These are phyloP conservation scores for Lagenidium giganteum DNA, from an alignment of 352 stramenopile species.

Conservation along the genomic window DNA sequence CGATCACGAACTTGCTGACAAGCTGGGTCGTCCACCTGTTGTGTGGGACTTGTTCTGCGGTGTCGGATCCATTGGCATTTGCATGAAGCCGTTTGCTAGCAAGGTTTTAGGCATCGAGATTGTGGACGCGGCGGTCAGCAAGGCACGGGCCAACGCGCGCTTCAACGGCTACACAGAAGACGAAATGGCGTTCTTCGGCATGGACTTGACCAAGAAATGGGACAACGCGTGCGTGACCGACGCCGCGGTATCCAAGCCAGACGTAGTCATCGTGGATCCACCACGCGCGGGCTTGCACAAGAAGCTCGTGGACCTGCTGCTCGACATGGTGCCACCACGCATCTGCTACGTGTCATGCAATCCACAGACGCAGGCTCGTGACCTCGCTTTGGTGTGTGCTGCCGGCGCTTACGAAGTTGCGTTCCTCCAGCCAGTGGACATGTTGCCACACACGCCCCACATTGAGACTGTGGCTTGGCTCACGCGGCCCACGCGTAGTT, in stretches of 20 bases:
- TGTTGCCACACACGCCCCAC: slow-evolving; percentile 77
- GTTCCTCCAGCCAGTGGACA: slow-evolving; percentile 63
- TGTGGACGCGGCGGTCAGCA: slow-evolving; percentile 47
- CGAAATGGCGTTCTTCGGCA: slow-evolving; percentile 58
- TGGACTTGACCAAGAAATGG: slow-evolving; percentile 56
- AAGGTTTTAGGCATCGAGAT: slow-evolving; percentile 71
- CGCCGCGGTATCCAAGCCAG: slow-evolving; percentile 17
- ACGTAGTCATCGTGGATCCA: slow-evolving; percentile 74
- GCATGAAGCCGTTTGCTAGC: slow-evolving; percentile 34
- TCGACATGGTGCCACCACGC: slow-evolving; percentile 26
- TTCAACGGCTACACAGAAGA: slow-evolving; percentile 50
- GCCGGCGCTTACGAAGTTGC: slow-evolving; percentile 31
- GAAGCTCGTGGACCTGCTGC: slow-evolving; percentile 58
- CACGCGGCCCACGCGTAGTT: too few species aligned
- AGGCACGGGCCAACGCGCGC: slow-evolving; percentile 40
- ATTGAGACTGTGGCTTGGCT: slow-evolving; percentile 78
- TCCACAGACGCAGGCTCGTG: slow-evolving; percentile 46
- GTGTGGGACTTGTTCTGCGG: slow-evolving; percentile 81
- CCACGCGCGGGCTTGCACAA: slow-evolving; percentile 62
- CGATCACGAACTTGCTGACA: slow-evolving; percentile 4
- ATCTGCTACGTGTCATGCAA: slow-evolving; percentile 85
- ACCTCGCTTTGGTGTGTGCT: slow-evolving; percentile 42
- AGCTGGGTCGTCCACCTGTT: too few species aligned
- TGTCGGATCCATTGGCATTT: slow-evolving; percentile 78
- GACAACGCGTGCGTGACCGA: slow-evolving; percentile 16